Conservation (phyloP, 2,329 filamentous ascomycete species). For the Anisogramma anomala region DNA sequence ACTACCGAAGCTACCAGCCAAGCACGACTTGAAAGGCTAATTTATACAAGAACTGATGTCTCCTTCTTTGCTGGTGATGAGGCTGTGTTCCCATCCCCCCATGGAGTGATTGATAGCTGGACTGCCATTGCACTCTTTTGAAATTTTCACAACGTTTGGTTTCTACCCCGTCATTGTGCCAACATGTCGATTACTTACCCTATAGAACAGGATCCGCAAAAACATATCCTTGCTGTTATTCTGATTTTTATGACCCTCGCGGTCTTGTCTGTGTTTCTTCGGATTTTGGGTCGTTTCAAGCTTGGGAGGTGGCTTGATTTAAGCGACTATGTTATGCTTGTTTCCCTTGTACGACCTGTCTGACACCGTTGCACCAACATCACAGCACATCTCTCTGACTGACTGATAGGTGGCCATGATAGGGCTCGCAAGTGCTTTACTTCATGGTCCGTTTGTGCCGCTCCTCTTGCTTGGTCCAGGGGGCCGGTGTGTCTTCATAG, state of each 20-base stretch:
- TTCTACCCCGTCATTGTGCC: not conserved
- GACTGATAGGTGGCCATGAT: no score
- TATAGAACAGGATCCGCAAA: not conserved
- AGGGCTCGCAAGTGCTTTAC: not conserved
- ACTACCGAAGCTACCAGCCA: no score
- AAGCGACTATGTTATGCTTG: slow-evolving; percentile 6
- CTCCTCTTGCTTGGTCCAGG: no score
- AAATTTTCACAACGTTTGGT: no score
- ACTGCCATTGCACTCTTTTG: no score
- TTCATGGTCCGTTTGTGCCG: not conserved
- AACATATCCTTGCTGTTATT: not conserved
- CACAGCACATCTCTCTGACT: not conserved
- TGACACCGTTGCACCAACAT: not conserved
- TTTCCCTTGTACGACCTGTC: not conserved
- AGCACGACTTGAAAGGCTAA: no score
- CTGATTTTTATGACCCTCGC: not conserved
- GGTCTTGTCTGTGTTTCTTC: not conserved
- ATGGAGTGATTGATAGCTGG: no score
- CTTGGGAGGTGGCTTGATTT: slow-evolving; percentile 3
- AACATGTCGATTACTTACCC: not conserved
- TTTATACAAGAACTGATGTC: no score
- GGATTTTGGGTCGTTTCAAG: slow-evolving; percentile 3
- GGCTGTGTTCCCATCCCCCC: no score
- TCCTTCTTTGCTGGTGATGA: no score
- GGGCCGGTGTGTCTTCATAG: no score